Base-by-base conservation (phyloP, 441 rosid species). In the Adansonia gregorii region DNA sequence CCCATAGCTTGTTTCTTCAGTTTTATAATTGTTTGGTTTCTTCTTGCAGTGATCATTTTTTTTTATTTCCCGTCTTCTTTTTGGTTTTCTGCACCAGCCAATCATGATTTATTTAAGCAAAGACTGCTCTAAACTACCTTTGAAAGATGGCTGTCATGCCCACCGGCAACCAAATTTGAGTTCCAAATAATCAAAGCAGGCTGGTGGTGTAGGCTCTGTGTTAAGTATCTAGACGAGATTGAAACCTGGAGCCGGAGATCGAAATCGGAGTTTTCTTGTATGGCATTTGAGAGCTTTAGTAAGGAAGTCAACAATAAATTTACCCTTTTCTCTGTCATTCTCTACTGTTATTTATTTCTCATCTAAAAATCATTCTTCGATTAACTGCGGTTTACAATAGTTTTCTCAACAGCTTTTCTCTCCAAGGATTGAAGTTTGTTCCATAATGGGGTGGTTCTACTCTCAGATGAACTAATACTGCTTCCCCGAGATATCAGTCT, bases 171-270 rank as follows among this genome's bases (percentile, higher is more conserved):
- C 27, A 24, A 24, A 24, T 24, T 24, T 24, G 27, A 24, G 27
- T 24, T 24, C 27, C 35, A 31, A 31, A 31, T 31, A 31, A 31
- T 31, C 35, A 31, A 84, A 78, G 87, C 88, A 78, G 81, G 86
- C 75, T 84, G 77, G 35, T 83, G 89, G 83, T 86, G 86, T 88
- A 75, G 83, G 86, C 89, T 86, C 88, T 85, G 91, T 86, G 83
- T 80, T 87, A 89, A 91, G 77, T 75, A 78, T 84, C 82, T 86
- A 88, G 52, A 87, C 86, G 84, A 80, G 89, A 78, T 83, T 84
- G 87, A 81, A 84, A 80, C 84, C 77, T 87, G 83, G 85, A 83
- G 81, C 86, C 88, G 2, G 79, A 80, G 85, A 82, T 73, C 85
- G 81, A 71, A 80, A 82, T 65, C 71, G 86, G 83, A 74, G 64